Percentiles rank a stretch among this genome's conserved stretches.
Conservation (phyloP, 352 stramenopile species). For the Globisporangium nodosum region DNA sequence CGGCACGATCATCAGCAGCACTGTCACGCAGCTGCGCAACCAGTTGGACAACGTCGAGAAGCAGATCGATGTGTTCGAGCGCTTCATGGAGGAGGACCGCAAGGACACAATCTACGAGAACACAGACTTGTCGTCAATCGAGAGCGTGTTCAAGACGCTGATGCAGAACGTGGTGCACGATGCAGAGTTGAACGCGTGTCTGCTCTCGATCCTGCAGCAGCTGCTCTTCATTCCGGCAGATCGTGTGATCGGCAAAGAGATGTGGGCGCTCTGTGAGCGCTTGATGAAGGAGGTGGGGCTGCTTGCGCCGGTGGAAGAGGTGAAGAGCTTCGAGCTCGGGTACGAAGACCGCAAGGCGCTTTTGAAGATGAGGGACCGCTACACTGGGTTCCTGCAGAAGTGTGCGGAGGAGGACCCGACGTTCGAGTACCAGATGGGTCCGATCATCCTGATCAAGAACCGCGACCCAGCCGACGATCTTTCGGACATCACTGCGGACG, state of each 20-base stretch:
- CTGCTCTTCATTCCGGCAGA: conserved; percentile 83
- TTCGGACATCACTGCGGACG: conserved; percentile 52
- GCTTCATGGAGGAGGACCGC: conserved; percentile 84
- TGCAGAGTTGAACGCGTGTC: conserved; percentile 53
- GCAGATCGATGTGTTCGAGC: conserved; percentile 85
- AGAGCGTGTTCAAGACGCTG: conserved; percentile 66
- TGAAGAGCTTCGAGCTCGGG: conserved; percentile 68
- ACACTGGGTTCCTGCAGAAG: conserved; percentile 68
- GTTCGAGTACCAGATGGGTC: conserved; percentile 61
- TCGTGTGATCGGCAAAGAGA: conserved; percentile 79
- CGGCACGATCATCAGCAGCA: conserved; percentile 62
- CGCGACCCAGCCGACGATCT: conserved; percentile 53
- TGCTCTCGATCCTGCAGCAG: conserved; percentile 79
- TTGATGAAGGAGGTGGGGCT: conserved; percentile 77
- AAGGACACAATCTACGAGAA: conserved; percentile 84
- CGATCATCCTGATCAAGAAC: conserved; percentile 76
- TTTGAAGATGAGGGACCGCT: conserved; percentile 66
- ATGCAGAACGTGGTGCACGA: conserved; percentile 52
- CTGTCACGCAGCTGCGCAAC: conserved; percentile 66
- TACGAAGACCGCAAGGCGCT: conserved; percentile 81
- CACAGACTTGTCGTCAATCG: conserved; percentile 64
- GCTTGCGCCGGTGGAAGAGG: conserved; percentile 74
- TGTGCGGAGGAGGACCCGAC: conserved; percentile 64
- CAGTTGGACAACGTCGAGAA: conserved; percentile 87
- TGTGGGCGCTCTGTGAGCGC: conserved; percentile 77